Conservation (phyloP, 208 protist genomes). For the Leishmania mexicana region DNA sequence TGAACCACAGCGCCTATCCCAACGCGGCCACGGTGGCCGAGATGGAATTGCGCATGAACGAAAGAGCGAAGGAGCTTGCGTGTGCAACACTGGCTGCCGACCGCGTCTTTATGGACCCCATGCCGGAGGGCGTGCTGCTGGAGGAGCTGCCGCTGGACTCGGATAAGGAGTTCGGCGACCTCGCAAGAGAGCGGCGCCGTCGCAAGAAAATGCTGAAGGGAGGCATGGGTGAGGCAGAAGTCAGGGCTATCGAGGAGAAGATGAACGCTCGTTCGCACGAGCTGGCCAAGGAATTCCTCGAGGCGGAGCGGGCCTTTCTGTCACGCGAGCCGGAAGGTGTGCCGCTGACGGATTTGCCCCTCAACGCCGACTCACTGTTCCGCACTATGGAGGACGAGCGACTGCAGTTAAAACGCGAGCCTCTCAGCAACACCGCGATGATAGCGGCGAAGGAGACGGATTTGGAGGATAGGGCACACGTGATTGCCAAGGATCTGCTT, state of each 20-base stretch:
- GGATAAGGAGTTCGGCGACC: slow-evolving; percentile 61
- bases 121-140: slow-evolving; percentile 85
- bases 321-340: slow-evolving; percentile 75
- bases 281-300: slow-evolving; percentile 54
- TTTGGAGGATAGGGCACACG: slow-evolving; percentile 52
- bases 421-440: slow-evolving; percentile 27
- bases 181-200: slow-evolving; percentile 64
- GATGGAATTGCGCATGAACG: slow-evolving; percentile 53
- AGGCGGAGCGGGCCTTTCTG: slow-evolving; percentile 65
- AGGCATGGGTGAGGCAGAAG: slow-evolving; percentile 43
- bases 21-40: slow-evolving; percentile 29
- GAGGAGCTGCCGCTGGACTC: slow-evolving; percentile 64
- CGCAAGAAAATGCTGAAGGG: slow-evolving; percentile 58
- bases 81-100: slow-evolving; percentile 56
- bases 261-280: slow-evolving; percentile 77
- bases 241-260: slow-evolving; percentile 51
- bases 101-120: slow-evolving; percentile 69
- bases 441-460: slow-evolving; percentile 42
- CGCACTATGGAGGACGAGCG: slow-evolving; percentile 51
- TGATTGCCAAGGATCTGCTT: slow-evolving; percentile 61
- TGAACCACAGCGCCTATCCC: slow-evolving; percentile 27
- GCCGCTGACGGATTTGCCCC: slow-evolving; percentile 58
- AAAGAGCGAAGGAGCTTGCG: slow-evolving; percentile 58
- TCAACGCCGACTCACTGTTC: slow-evolving; percentile 65
- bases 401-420: slow-evolving; percentile 61